Base-by-base conservation (phyloP, 495 filamentous ascomycete species). In the Aspergillus haitiensis region DNA sequence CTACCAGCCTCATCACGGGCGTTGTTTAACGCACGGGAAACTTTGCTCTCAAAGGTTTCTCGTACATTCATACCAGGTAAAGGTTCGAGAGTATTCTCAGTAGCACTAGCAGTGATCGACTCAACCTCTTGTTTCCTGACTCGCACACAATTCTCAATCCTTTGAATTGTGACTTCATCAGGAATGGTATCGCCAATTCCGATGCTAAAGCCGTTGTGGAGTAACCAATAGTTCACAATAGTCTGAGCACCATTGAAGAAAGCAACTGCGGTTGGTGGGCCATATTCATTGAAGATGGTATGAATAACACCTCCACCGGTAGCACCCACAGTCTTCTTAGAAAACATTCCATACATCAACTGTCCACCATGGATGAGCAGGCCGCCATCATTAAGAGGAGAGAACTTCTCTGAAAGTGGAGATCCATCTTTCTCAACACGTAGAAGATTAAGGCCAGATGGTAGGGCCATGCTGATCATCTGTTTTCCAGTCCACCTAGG, bases 401-500 rank as follows among this genome's bases (percentile, higher is more conserved):
- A 80, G 46, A 82, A 82, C 44, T 81, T 83, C 66, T 84, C 79
- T 6, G 77, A 73, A 35, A 75, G 66, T 5, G 78, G 71, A 15
- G 82, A 77, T 42, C 78, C 78, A 27, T 83, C 83, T 59, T 81
- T 84, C 11, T 78, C 75, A 35, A 79, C 73, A 62, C 89, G 86
- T 34, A 86, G 67, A 32, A 97, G 82, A 67, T 95, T 98, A 62
- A 98, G 83, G 54, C 90, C 91, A 44, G 84, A 77, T 9, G 93
- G 94, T 59, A 99, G 89, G 51, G 92, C 84, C 82, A 99, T 84
- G 75, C 92, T 96, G 66, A 94, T 86, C 58, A 99, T 88, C 75
- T 99, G 94, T 75, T 99, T 99, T 64, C 94, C 94, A n/a, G 95
- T 97, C 94, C 94, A 99, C 60, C 90, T 84, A 15, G 95, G 92